phyloP scores from a whole-genome alignment of 176 grass and related monocot genomes.

The Ensete ventricosum region DNA sequence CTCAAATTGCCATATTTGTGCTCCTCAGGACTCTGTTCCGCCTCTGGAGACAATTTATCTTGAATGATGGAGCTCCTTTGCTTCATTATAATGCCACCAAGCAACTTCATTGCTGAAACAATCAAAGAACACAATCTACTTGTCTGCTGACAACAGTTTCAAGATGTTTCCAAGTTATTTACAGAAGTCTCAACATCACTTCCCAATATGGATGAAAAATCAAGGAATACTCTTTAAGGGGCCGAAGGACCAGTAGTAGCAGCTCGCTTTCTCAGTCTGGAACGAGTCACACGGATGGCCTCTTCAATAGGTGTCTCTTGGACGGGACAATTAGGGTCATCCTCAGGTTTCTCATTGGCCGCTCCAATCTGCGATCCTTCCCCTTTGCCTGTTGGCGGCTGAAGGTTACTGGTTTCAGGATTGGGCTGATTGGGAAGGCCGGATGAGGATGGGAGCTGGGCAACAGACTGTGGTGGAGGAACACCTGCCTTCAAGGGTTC shows the following conservation, averaged over 20 bases:
- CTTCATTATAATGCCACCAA: neutral
- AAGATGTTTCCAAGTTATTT: neutral
- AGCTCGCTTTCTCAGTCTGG: conserved; percentile 66
- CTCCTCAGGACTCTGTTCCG: neutral
- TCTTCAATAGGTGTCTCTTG: conserved; percentile 75
- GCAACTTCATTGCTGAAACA: neutral
- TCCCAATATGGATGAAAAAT: neutral
- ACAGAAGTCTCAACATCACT: neutral
- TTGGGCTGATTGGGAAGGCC: neutral
- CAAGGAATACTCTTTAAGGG: neutral
- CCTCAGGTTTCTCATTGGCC: conserved; percentile 27
- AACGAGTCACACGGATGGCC: conserved; percentile 57
- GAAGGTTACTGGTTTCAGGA: neutral
- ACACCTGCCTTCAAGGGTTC: conserved; percentile 21
- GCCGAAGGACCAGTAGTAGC: conserved; percentile 14
- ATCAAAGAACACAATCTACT: neutral
- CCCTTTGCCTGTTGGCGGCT: neutral
- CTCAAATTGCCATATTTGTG: neutral
- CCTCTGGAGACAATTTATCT: neutral
- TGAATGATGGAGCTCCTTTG: neutral
- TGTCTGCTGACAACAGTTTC: neutral
- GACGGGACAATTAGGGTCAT: conserved; percentile 24
- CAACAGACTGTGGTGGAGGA: conserved; percentile 1
- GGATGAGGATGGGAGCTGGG: conserved; percentile 3
- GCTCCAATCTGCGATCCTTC: conserved; percentile 21